These are phyloP conservation scores for Sicyos edulis DNA, from an alignment of 306 rosid genomes.

Conservation along the genomic window DNA sequence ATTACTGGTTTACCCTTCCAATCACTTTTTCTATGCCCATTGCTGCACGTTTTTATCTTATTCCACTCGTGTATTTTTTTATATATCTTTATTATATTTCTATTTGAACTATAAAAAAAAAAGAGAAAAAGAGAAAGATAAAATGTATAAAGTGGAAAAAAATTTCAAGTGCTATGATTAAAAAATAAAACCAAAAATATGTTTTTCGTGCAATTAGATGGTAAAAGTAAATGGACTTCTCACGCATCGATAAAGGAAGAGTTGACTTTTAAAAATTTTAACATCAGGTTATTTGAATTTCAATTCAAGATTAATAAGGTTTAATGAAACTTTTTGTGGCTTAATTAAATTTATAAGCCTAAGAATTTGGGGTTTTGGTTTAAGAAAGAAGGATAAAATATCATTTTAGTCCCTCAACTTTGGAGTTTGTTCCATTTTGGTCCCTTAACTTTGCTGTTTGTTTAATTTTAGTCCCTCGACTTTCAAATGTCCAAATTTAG, in stretches of 20 bases:
- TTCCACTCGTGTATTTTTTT: not conserved
- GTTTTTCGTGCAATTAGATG: not conserved
- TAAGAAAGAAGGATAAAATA: no score
- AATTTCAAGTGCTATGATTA: not conserved
- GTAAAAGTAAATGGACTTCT: not conserved
- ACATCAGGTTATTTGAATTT: not conserved
- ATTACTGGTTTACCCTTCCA: not conserved
- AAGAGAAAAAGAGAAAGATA: no score
- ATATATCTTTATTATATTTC: no score
- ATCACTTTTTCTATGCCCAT: not conserved
- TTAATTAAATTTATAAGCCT: no score
- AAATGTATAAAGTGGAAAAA: not conserved
- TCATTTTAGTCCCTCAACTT: no score
- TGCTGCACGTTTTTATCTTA: constrained; percentile 10
- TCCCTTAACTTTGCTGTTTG: no score
- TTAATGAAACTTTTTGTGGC: no score
- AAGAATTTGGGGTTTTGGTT: no score
- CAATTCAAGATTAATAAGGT: not conserved
- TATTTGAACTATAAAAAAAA: no score
- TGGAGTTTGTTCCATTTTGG: no score
- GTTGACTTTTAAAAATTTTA: not conserved
- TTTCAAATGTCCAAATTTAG: no score
- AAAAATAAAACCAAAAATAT: not conserved
- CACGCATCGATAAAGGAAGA: not conserved
- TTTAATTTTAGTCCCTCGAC: no score